Conservation (phyloP, 2,329 filamentous ascomycete genomes). For the Gnomoniopsis sp. region DNA sequence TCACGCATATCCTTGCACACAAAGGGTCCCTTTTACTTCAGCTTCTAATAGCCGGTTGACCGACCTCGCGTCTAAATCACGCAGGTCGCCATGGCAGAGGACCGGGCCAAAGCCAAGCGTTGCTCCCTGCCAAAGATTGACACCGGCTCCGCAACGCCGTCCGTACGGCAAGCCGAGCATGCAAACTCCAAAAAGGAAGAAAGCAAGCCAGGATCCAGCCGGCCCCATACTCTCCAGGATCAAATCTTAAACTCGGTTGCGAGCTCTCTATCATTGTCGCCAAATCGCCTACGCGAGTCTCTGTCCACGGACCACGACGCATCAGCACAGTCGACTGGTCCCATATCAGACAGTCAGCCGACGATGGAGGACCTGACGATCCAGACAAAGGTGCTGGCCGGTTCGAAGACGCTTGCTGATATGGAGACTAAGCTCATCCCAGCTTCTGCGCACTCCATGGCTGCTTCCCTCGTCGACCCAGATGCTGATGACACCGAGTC, state of each 20-base stretch:
- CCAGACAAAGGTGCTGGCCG: constrained; percentile 16
- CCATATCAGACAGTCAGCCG: neutral
- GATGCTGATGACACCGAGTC: constrained; percentile 2
- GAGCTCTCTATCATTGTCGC: constrained; percentile 14
- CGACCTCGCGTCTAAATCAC: neutral
- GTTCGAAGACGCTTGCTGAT: constrained; percentile 17
- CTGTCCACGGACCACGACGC: constrained; percentile 2
- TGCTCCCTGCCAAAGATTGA: constrained; percentile 13
- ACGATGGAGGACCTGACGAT: constrained; percentile 12
- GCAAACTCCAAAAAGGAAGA: neutral
- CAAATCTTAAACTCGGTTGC: constrained; percentile 15
- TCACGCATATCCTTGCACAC: neutral
- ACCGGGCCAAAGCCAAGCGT: constrained; percentile 11
- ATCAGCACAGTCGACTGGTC: neutral
- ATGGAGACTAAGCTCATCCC: constrained; percentile 15
- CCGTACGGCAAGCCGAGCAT: neutral
- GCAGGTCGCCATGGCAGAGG: constrained; percentile 10
- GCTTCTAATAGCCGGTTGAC: neutral
- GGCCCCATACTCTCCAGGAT: constrained; percentile 14
- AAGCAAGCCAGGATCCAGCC: neutral
- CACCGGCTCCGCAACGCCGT: neutral
- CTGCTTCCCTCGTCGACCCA: constrained; percentile 11
- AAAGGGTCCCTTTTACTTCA: neutral
- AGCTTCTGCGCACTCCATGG: constrained; percentile 15
- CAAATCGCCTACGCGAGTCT: constrained; percentile 12